Conservation (phyloP, 805 yeast species). For the Schizosaccharomyces octosporus region DNA sequence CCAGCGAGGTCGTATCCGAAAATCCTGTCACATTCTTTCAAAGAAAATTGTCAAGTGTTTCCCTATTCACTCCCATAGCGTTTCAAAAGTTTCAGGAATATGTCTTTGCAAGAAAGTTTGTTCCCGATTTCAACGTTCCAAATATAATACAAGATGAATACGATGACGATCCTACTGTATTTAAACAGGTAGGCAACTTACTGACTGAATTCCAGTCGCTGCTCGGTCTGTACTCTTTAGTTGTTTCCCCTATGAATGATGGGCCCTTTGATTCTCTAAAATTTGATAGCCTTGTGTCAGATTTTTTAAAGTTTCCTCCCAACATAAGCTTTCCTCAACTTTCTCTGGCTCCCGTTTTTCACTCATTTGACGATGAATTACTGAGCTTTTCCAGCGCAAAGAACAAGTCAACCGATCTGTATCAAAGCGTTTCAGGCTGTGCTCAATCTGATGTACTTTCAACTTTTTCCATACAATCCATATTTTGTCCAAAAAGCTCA, state of each 20-base stretch:
- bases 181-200: background rate
- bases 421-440: background rate
- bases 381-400: background rate
- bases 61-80: background rate
- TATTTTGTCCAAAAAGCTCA: background rate
- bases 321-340: background rate
- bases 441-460: background rate
- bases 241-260: background rate
- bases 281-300: background rate
- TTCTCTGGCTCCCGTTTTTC: background rate
- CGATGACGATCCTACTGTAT: background rate
- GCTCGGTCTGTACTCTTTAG: background rate
- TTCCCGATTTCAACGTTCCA: background rate
- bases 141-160: background rate
- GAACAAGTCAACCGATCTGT: background rate
- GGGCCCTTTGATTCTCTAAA: no score
- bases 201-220: background rate
- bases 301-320: background rate
- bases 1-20: background rate
- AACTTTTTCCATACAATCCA: background rate
- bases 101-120: background rate
- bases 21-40: background rate
- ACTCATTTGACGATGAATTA: background rate
- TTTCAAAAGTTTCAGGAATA: background rate
- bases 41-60: background rate